Evolutionary conservation across 2,329 filamentous ascomycete species (phyloP).

Genomic region (Penicillium sp.): DNA sequence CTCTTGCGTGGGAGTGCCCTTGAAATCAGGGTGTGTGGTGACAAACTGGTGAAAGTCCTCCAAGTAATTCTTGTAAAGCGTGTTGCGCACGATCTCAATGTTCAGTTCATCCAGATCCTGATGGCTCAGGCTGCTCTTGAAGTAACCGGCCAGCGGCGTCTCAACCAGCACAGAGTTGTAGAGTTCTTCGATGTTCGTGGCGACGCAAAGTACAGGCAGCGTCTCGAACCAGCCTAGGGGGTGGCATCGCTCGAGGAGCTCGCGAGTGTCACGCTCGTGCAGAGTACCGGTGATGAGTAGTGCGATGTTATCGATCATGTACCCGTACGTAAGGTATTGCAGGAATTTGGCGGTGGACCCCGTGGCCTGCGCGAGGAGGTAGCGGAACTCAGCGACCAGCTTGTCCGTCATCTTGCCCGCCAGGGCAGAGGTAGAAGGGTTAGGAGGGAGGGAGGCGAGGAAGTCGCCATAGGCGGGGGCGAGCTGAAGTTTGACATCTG

Average conservation of each 20-base stretch:
- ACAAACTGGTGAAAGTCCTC: slow-evolving; percentile 96
- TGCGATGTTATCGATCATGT: slow-evolving; percentile 99
- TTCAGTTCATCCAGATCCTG: slow-evolving; percentile 97
- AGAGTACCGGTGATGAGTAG: slow-evolving; percentile 95
- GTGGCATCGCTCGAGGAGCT: slow-evolving; percentile 89
- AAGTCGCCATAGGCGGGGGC: slow-evolving; percentile 95
- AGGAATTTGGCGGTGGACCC: slow-evolving; percentile 90
- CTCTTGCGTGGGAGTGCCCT: slow-evolving; percentile 78
- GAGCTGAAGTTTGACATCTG: slow-evolving; percentile 95
- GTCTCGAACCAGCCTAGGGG: slow-evolving; percentile 98
- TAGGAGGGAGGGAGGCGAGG: slow-evolving; percentile 82
- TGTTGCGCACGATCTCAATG: slow-evolving; percentile 98
- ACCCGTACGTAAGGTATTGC: slow-evolving; percentile 96
- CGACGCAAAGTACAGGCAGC: slow-evolving; percentile 93
- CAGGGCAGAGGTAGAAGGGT: slow-evolving; percentile 90
- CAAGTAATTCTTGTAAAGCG: slow-evolving; percentile 97
- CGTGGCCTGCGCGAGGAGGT: slow-evolving; percentile 85
- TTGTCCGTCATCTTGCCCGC: slow-evolving; percentile 96
- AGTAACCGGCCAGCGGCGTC: slow-evolving; percentile 89
- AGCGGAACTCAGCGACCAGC: slow-evolving; percentile 92
- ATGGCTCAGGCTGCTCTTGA: slow-evolving; percentile 91
- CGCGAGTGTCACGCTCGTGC: slow-evolving; percentile 91
- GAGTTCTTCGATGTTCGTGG: slow-evolving; percentile 95
- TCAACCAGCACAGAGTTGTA: slow-evolving; percentile 98
- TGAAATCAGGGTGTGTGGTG: slow-evolving; percentile 76